Percentiles rank a stretch among this genome's conserved stretches.
These are phyloP conservation scores for Pythium aphanidermatum DNA, from an alignment of 352 stramenopile genomes.

Conservation along the genomic window DNA sequence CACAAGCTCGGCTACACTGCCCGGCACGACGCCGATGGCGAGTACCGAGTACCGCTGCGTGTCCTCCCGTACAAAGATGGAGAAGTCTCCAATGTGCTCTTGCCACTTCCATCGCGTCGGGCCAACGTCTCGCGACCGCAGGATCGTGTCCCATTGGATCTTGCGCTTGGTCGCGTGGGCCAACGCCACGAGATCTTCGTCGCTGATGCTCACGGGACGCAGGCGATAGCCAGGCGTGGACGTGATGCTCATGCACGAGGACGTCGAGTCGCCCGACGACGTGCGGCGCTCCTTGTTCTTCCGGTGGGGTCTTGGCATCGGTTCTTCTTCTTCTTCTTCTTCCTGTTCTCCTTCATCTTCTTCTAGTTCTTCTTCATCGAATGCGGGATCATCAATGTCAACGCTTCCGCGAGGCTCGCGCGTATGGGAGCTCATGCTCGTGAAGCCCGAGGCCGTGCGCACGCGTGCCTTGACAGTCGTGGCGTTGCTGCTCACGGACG, in stretches of 20 bases:
- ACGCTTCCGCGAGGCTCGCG: too few species aligned
- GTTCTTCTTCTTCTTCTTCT: too few species aligned
- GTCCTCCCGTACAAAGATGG: slow-evolving; percentile 13
- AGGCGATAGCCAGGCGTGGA: slow-evolving; percentile 4
- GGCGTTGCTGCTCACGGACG: too few species aligned
- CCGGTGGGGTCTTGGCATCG: too few species aligned
- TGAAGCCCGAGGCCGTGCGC: too few species aligned
- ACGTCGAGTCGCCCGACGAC: slow-evolving; percentile 11
- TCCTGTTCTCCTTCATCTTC: too few species aligned
- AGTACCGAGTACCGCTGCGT: slow-evolving; percentile 12
- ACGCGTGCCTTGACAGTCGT: too few species aligned
- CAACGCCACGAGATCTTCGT: slow-evolving; percentile 10
- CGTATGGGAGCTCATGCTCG: too few species aligned
- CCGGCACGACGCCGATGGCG: slow-evolving; percentile 9
- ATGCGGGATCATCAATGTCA: too few species aligned
- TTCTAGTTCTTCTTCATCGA: too few species aligned
- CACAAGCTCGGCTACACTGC: slow-evolving; percentile 9
- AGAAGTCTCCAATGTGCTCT: slow-evolving; percentile 17
- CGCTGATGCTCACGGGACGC: slow-evolving; percentile 11
- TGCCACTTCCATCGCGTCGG: slow-evolving; percentile 14
- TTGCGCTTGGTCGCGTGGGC: slow-evolving; percentile 11
- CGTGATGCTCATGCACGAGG: slow-evolving; percentile 6
- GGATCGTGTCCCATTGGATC: slow-evolving; percentile 17
- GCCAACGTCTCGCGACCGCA: not conserved
- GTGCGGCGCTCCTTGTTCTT: slow-evolving; percentile 3